These are phyloP conservation scores for Hypoxylon sp. DNA, from an alignment of 2,329 filamentous ascomycete genomes.

Conservation along the genomic window DNA sequence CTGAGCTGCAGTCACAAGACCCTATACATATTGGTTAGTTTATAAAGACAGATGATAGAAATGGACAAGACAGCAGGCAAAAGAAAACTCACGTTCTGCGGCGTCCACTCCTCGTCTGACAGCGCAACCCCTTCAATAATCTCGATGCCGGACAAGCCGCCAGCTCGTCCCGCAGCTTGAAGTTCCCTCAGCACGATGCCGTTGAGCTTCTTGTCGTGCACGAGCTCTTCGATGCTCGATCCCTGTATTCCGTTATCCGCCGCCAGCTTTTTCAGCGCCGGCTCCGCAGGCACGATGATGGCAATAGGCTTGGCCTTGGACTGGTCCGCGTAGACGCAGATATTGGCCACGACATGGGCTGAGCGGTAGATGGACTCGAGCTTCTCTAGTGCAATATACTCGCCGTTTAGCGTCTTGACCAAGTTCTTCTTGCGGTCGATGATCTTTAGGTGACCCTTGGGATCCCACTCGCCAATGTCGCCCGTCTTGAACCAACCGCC, in stretches of 20 bases:
- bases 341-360: slow-evolving; percentile 60
- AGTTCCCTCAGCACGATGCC: slow-evolving; percentile 69
- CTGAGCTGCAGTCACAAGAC: slow-evolving; percentile 72
- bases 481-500: slow-evolving; percentile 91
- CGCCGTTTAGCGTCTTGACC: slow-evolving; percentile 81
- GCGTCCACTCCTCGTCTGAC: slow-evolving; percentile 78
- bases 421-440: slow-evolving; percentile 92
- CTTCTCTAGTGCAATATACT: slow-evolving; percentile 85
- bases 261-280: slow-evolving; percentile 62
- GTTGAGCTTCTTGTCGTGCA: slow-evolving; percentile 72
- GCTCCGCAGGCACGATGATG: slow-evolving; percentile 64
- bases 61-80: no score
- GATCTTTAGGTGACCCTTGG: slow-evolving; percentile 74
- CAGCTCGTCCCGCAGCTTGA: slow-evolving; percentile 66
- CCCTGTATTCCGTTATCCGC: slow-evolving; percentile 59
- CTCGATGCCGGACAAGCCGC: slow-evolving; percentile 71
- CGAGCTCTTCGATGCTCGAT: slow-evolving; percentile 69
- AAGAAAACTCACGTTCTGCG: slow-evolving; percentile 74
- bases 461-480: slow-evolving; percentile 81
- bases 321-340: slow-evolving; percentile 63
- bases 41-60: not conserved
- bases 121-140: slow-evolving; percentile 76
- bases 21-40: slow-evolving; percentile 53
- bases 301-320: slow-evolving; percentile 62
- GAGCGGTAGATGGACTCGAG: slow-evolving; percentile 63